Conservation (phyloP, 2,329 filamentous ascomycete species). For the Hypoxylon sp. region DNA sequence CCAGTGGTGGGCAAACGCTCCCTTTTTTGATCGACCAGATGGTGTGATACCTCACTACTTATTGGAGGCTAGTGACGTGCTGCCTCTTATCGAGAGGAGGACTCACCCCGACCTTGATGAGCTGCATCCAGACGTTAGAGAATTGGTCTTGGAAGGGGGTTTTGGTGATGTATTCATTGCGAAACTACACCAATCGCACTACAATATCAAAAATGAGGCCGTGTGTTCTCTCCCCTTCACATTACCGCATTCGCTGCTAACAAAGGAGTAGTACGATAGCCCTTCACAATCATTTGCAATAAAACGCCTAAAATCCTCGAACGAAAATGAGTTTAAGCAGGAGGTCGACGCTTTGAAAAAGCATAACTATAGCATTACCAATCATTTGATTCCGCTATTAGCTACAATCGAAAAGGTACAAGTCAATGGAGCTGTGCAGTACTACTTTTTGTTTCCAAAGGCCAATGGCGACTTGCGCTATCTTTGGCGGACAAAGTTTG, state of each 20-base stretch:
- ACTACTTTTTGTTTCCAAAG: conserved; percentile 23
- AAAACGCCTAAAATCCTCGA: conserved; percentile 16
- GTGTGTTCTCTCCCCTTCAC: conserved; percentile 6
- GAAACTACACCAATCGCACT: conserved; percentile 14
- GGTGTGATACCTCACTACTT: conserved; percentile 15
- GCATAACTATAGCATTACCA: conserved; percentile 8
- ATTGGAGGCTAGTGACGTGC: conserved; percentile 8
- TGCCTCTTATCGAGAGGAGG: conserved; percentile 12
- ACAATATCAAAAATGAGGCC: background rate
- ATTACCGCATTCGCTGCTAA: too few species aligned
- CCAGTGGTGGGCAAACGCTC: conserved; percentile 25
- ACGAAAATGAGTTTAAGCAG: conserved; percentile 5
- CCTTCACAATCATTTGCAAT: conserved; percentile 15
- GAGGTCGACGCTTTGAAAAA: conserved; percentile 22
- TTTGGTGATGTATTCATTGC: conserved; percentile 22
- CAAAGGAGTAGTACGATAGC: conserved; percentile 15
- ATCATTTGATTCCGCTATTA: conserved; percentile 20
- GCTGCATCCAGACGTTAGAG: conserved; percentile 6
- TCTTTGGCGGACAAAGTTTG: conserved; percentile 16
- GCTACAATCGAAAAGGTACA: conserved; percentile 25
- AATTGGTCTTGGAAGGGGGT: conserved; percentile 9
- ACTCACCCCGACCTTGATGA: conserved; percentile 2
- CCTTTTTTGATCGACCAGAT: conserved; percentile 9
- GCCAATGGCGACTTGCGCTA: conserved; percentile 14
- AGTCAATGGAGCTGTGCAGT: conserved; percentile 6